Conservation (phyloP, 306 rosid genomes). For the Casuarina cunninghamiana region DNA sequence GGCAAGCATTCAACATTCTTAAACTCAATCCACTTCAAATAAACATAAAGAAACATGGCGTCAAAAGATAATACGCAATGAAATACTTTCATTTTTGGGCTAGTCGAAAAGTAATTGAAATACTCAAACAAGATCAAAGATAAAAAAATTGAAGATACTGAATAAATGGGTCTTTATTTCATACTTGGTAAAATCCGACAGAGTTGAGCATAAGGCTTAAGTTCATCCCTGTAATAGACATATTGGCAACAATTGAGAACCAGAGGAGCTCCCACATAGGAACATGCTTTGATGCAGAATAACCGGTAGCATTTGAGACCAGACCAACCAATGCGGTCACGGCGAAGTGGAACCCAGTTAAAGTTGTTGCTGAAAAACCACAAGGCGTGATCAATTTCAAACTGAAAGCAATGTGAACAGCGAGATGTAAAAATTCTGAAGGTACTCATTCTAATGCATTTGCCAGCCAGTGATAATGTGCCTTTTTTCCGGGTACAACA, state of each 20-base stretch:
- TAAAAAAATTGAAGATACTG: too few species aligned
- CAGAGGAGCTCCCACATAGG: constrained; percentile 94
- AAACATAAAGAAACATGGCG: neutral
- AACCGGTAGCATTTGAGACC: constrained; percentile 82
- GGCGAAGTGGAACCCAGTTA: constrained; percentile 92
- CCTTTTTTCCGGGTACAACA: neutral
- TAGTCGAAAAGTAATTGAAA: neutral
- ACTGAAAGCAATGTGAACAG: neutral
- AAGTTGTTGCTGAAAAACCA: constrained; percentile 63
- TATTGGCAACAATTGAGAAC: constrained; percentile 87
- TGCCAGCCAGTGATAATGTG: neutral
- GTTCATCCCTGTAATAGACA: constrained; percentile 89
- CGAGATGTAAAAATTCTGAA: neutral
- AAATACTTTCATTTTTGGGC: neutral
- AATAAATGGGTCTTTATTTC: constrained; percentile 11
- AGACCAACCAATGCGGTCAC: constrained; percentile 86
- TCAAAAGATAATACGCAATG: neutral
- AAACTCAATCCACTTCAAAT: neutral
- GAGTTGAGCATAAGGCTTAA: constrained; percentile 95
- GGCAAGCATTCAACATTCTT: neutral
- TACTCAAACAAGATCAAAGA: neutral
- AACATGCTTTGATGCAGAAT: constrained; percentile 76
- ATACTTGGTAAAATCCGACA: constrained; percentile 88
- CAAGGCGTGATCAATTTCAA: neutral
- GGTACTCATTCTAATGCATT: neutral